phyloP scores from a whole-genome alignment of 2,329 filamentous ascomycete genomes.

The Didymella pinodella region DNA sequence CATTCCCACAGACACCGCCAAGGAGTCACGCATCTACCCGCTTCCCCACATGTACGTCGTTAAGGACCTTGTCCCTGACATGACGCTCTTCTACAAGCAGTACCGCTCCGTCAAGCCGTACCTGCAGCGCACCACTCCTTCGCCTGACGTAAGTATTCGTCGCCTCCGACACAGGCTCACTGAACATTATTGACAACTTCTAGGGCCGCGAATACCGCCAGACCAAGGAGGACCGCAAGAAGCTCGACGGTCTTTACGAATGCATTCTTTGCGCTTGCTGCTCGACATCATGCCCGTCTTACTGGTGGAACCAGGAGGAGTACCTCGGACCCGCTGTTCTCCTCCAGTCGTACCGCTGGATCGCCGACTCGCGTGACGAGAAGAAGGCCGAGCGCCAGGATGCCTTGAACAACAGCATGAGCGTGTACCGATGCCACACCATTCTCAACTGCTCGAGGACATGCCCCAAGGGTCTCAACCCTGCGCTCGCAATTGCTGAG shows the following conservation, averaged over 20 bases:
- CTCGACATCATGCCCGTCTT: constrained; percentile 98
- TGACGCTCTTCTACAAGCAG: constrained; percentile 99
- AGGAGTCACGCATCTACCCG: constrained; percentile 94
- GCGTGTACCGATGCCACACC: constrained; percentile 97
- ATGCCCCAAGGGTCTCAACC: constrained; percentile 98
- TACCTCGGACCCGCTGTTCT: constrained; percentile 97
- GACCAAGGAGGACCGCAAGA: constrained; percentile 88
- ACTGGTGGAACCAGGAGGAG: constrained; percentile 99
- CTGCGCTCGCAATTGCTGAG: constrained; percentile 91
- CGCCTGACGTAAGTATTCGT: constrained; percentile 74
- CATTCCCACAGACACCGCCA: constrained; percentile 81
- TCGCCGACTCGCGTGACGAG: constrained; percentile 94
- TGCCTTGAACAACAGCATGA: constrained; percentile 98
- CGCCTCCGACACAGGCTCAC: neutral
- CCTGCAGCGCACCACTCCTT: constrained; percentile 86
- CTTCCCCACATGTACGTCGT: constrained; percentile 98
- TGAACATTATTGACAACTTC: constrained; percentile 28
- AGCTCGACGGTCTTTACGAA: constrained; percentile 98
- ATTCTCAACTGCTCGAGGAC: constrained; percentile 98
- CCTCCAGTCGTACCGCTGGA: constrained; percentile 97
- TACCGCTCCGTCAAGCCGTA: constrained; percentile 99
- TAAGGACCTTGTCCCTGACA: constrained; percentile 96
- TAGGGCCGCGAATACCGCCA: constrained; percentile 93
- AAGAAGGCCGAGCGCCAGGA: constrained; percentile 85
- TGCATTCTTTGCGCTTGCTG: constrained; percentile 99